These are phyloP conservation scores for Marasmius fiardii DNA, from an alignment of 1,284 basidiomycete genomes.

Conservation along the genomic window DNA sequence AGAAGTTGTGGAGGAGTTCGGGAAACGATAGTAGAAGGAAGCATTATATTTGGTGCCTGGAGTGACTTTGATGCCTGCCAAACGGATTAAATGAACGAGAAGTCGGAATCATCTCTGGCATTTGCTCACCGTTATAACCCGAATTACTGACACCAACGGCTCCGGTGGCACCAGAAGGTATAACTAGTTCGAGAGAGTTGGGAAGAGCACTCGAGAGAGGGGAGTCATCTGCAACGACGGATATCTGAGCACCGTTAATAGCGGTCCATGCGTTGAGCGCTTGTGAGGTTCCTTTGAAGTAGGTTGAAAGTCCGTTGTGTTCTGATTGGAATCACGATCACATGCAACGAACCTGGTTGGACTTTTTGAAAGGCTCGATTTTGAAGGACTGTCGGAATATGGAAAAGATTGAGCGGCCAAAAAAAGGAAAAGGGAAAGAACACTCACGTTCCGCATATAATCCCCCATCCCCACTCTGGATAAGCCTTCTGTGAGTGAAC, in stretches of 20 bases:
- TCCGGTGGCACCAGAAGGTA: constrained; percentile 41
- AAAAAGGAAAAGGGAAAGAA: no score
- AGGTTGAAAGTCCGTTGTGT: background rate
- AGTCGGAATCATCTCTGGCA: no score
- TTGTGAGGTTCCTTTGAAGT: constrained; percentile 45
- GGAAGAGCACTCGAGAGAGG: constrained; percentile 61
- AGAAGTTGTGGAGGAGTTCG: constrained; percentile 40
- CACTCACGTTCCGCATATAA: constrained; percentile 53
- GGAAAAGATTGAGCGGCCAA: background rate
- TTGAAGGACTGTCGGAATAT: constrained; percentile 40
- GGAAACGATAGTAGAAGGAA: constrained; percentile 64
- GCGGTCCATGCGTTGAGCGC: constrained; percentile 55
- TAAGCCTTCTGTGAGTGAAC: background rate
- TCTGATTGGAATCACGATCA: background rate
- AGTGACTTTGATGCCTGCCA: constrained; percentile 68
- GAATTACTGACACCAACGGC: constrained; percentile 57
- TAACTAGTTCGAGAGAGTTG: constrained; percentile 54
- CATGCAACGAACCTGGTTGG: constrained; percentile 30
- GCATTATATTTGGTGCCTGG: constrained; percentile 58
- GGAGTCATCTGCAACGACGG: constrained; percentile 47
- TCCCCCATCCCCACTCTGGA: constrained; percentile 56
- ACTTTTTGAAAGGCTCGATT: constrained; percentile 61
- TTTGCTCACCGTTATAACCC: constrained; percentile 53
- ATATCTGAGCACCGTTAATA: constrained; percentile 45
- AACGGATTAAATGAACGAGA: no score